Conservation (phyloP, 2,329 filamentous ascomycete genomes). For the Clonostachys sp. region DNA sequence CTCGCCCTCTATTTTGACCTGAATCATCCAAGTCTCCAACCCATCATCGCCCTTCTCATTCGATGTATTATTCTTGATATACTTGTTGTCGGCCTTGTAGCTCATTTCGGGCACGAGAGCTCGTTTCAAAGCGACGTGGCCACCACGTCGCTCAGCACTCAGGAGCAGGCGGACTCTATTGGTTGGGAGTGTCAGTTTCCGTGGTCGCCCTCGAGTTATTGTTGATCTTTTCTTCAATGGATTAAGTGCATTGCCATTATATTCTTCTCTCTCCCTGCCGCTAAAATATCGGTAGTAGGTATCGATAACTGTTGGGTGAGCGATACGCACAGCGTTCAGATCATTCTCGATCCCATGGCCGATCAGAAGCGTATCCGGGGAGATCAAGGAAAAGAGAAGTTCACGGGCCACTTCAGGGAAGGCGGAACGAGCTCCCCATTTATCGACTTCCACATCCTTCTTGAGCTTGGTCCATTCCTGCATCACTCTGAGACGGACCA, state of each 20-base stretch:
- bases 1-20: constrained; percentile 55
- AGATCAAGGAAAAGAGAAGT: constrained; percentile 71
- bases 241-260: no score
- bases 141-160: constrained; percentile 72
- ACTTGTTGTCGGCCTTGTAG: constrained; percentile 60
- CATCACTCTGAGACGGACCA: no score
- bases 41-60: constrained; percentile 53
- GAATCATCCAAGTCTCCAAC: constrained; percentile 66
- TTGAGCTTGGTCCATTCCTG: no score
- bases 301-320: constrained; percentile 59
- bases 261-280: no score
- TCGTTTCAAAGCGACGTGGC: constrained; percentile 70
- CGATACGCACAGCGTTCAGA: constrained; percentile 76
- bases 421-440: constrained; percentile 11
- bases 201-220: no score
- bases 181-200: constrained; percentile 24
- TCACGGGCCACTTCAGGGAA: constrained; percentile 71
- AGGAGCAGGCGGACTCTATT: constrained; percentile 64
- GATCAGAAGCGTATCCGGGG: constrained; percentile 75
- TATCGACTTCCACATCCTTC: no score
- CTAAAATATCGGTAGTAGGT: no score
- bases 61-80: constrained; percentile 53
- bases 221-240: no score
- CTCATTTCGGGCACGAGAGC: constrained; percentile 53
- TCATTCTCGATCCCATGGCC: constrained; percentile 97